phyloP scores from a whole-genome alignment of 345 rosid species.

The Arabidopsis suecica region DNA sequence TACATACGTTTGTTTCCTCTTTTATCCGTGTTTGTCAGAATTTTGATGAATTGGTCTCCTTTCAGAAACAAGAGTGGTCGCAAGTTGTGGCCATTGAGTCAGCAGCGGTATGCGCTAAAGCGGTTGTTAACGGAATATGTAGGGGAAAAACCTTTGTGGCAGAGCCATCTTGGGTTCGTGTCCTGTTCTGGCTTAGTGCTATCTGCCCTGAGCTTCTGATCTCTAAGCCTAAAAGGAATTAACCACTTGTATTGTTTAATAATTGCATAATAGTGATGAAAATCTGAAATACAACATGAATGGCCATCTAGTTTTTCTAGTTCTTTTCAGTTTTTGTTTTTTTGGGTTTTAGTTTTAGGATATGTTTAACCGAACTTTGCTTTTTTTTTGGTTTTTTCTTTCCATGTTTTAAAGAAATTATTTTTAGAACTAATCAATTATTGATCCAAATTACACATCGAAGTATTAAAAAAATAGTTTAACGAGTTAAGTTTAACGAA shows the following conservation, averaged over 20 bases:
- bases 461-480: too few species aligned
- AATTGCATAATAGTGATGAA: not conserved
- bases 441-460: too few species aligned
- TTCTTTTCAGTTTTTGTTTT: too few species aligned
- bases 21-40: not conserved
- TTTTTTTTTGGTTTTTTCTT: too few species aligned
- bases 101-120: constrained; percentile 43
- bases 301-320: too few species aligned
- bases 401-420: too few species aligned
- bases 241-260: not conserved
- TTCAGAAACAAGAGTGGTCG: constrained; percentile 37
- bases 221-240: constrained; percentile 25
- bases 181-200: constrained; percentile 48
- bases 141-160: constrained; percentile 53
- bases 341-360: too few species aligned
- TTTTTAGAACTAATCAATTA: too few species aligned
- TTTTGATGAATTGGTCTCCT: constrained; percentile 7
- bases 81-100: constrained; percentile 44
- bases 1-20: not conserved
- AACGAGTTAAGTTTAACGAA: too few species aligned
- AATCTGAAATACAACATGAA: too few species aligned
- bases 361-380: too few species aligned
- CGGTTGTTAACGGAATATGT: constrained; percentile 54
- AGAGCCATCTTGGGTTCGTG: constrained; percentile 55
- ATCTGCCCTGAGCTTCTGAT: constrained; percentile 49